Conservation (phyloP, 129 eudicot species). For the Ambrosia artemisiifolia region DNA sequence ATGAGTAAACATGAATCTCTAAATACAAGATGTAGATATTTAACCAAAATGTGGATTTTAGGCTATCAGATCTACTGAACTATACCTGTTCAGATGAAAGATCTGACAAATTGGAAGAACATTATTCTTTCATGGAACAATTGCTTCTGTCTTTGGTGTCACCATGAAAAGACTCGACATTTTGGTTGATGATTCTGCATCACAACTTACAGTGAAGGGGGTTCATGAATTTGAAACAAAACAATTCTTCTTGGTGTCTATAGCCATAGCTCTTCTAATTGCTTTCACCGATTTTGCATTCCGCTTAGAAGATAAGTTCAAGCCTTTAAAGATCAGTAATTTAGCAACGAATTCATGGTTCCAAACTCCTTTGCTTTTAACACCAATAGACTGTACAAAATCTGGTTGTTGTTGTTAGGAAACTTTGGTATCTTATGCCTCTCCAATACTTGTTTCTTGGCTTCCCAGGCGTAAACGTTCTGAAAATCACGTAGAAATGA, state of each 20-base stretch:
- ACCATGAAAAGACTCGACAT: slow-evolving; percentile 13
- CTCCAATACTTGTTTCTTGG: slow-evolving; percentile 36
- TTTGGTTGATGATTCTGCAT: slow-evolving; percentile 21
- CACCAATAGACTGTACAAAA: slow-evolving; percentile 16
- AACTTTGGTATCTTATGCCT: slow-evolving; percentile 33
- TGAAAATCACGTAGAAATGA: slow-evolving; percentile 18
- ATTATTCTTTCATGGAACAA: slow-evolving; percentile 9
- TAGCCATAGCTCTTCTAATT: slow-evolving; percentile 11
- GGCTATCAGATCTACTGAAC: not conserved
- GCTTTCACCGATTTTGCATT: slow-evolving; percentile 16
- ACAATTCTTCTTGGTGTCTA: slow-evolving; percentile 3
- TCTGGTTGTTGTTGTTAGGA: slow-evolving; percentile 18
- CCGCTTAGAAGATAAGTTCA: not conserved
- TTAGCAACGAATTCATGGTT: slow-evolving; percentile 8
- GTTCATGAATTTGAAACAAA: slow-evolving; percentile 10
- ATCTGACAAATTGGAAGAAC: slow-evolving; percentile 21
- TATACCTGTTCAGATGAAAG: slow-evolving; percentile 23
- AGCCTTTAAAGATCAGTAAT: slow-evolving; percentile 5
- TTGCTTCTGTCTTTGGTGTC: not conserved
- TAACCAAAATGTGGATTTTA: not conserved
- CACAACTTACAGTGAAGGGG: slow-evolving; percentile 2
- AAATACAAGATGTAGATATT: not conserved
- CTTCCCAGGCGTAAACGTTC: slow-evolving; percentile 23
- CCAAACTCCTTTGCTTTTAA: slow-evolving; percentile 17
- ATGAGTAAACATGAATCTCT: not conserved